Evolutionary conservation across 495 filamentous ascomycete species (phyloP), one percentile per base, ranked within the genome.

Genomic region (Hypomontagnella submonticulosa): DNA sequence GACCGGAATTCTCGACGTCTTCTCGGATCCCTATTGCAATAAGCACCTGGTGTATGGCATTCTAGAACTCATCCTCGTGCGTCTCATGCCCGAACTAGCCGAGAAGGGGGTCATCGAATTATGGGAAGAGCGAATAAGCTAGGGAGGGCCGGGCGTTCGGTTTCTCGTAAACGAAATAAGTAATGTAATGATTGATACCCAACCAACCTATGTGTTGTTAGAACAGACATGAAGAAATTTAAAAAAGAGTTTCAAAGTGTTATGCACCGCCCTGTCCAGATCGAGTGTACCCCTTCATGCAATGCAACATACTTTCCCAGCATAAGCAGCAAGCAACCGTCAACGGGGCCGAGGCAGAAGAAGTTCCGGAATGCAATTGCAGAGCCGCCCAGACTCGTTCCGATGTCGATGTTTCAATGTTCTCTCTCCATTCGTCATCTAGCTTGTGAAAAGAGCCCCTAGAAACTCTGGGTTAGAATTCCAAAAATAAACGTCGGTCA

Each of bases 21-120:
- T 96, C 70, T 83, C 82, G 2, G 91, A 96, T 74, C 83, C 82
- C 9, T 97, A 96, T 76, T 86, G 90, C 73, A 98, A 97, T 78
- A 94, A 90, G 76, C 93, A 98, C 74, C 76, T 99, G 8, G 74
- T 93, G 41, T 96, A 94, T 66, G 79, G 83, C 18, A 80, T 92
- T 37, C 68, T 97, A 37, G 95, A 98, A 75, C 77, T 91, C 52
- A 59, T 96, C 0, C 78, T 99, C 11, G 86, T 90, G 34, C 84
- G 88, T 67, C 75, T 97, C 32, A 81, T 97, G 50, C 95, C 95
- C 23, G 95, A 99, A 81, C 67, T 98, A 67, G 84, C 85, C 30
- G 90, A 92, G 65, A 87, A 84, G 69, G 87, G 88, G 36, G 84
- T 92, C 8, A 76, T 77, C 55, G 89, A 92, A 71, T 74, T 97